Base-by-base conservation (phyloP, 1,284 basidiomycete genomes). In the Ceratobasidium sp. region DNA sequence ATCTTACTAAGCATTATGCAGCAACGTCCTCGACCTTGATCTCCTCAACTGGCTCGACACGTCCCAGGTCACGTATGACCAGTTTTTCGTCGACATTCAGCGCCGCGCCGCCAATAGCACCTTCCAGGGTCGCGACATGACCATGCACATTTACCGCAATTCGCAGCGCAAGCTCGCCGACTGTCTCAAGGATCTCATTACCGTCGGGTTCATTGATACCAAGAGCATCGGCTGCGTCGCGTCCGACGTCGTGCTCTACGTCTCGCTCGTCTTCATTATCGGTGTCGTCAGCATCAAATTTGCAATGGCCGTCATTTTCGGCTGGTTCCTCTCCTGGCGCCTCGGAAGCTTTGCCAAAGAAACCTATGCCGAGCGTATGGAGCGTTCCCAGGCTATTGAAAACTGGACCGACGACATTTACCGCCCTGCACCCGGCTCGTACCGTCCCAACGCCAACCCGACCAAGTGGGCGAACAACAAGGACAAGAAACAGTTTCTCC, bases 331-430 rank as follows among this genome's bases (percentile, higher is more conserved):
- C 77, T 94, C 92, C 25, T 95, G 92, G 91, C 88, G 88, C 76
- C 84, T 99, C 47, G 96, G 96, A 62, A 92, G 93, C 75, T 99
- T 98, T 83, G 90, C 90, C 74, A 87, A 88, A 64, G 97, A 99
- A 81, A 93, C 94, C 38, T 95, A 96, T 78, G 90, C 94, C 76
- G 88, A 98, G 77, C 87, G 96, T n/a, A 95, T 94, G 89, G 87
- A 89, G 73, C 89, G 96, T 32, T 53, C 91, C 13, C 86, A 86
- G 45, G 93, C 95, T 78, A 97, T 99, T 75, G 97, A 99, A 79
- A 88, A 91, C 76, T 99, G 96, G 96, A 90, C 94, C 32, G 91
- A 92, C 75, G 94, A 98, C 77, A 99, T 99, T 75, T 97, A 98
- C 80, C 87, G 91, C 35, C 90, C 96, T 12, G 97, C 96, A 1